These are phyloP conservation scores for Chlamydomonas sphaeroides DNA, from an alignment of 139 green algal genomes.

Conservation along the genomic window DNA sequence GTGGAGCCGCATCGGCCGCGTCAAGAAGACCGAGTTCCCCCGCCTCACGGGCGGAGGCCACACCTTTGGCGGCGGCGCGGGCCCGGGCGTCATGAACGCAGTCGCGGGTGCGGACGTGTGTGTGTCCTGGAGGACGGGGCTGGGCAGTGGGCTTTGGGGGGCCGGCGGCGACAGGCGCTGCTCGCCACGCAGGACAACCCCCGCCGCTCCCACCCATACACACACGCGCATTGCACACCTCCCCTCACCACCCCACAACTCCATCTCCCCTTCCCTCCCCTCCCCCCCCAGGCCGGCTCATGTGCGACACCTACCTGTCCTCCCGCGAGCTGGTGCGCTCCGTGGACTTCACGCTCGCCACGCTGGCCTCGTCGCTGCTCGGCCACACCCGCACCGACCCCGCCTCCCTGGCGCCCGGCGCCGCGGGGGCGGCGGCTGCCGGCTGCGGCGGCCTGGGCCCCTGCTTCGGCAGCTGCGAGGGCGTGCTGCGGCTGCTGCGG, in stretches of 20 bases:
- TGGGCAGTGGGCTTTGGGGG: too few relatives aligned
- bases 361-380: constrained; percentile 66
- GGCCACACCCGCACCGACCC: too few relatives aligned
- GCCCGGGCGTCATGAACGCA: constrained; percentile 70
- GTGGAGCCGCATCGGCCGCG: constrained; percentile 92
- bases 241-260: too few relatives aligned
- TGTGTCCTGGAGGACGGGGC: neutral
- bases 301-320: constrained; percentile 97
- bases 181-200: too few relatives aligned
- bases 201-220: too few relatives aligned
- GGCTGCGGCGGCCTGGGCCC: neutral
- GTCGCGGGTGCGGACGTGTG: constrained; percentile 33
- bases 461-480: neutral
- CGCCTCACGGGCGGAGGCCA: constrained; percentile 84
- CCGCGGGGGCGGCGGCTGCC: neutral
- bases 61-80: constrained; percentile 87
- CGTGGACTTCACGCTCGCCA: constrained; percentile 94
- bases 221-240: too few relatives aligned
- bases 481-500: constrained; percentile 80
- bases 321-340: constrained; percentile 91
- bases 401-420: neutral
- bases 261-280: constrained; percentile 10
- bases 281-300: constrained; percentile 82
- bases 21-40: constrained; percentile 90
- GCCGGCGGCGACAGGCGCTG: too few relatives aligned